Conservation (phyloP, 495 filamentous ascomycete species). For the Penicillium ucsense region DNA sequence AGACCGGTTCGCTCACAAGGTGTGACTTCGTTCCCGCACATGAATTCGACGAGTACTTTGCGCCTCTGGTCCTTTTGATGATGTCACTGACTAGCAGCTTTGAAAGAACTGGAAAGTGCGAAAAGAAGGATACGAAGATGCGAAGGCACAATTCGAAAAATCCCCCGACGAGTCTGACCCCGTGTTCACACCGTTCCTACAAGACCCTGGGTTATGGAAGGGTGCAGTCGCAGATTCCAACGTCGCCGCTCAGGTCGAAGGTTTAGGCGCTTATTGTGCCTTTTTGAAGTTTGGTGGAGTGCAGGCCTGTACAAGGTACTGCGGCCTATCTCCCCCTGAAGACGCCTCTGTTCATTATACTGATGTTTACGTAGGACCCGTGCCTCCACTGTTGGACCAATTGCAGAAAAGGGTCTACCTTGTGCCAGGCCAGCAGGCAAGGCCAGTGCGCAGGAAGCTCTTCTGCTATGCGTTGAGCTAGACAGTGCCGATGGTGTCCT, state of each 20-base stretch:
- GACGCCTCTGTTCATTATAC: not conserved
- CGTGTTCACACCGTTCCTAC: constrained; percentile 73
- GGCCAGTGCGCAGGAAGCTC: constrained; percentile 71
- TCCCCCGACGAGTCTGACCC: constrained; percentile 83
- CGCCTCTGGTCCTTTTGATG: not conserved
- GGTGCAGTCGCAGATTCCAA: constrained; percentile 90
- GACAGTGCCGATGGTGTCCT: constrained; percentile 80
- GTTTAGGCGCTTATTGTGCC: constrained; percentile 72
- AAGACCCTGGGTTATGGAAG: constrained; percentile 84
- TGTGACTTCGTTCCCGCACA: constrained; percentile 22
- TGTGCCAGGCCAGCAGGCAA: constrained; percentile 84
- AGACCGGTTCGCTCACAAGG: constrained; percentile 84
- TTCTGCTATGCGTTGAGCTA: constrained; percentile 82
- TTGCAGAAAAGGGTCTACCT: constrained; percentile 87
- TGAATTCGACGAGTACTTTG: not conserved
- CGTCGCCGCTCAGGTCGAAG: constrained; percentile 93
- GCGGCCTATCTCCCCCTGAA: too few species aligned
- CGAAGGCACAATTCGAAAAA: constrained; percentile 72
- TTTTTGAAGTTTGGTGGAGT: constrained; percentile 81
- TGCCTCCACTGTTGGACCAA: constrained; percentile 57
- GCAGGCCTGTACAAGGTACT: constrained; percentile 63
- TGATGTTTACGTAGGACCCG: constrained; percentile 51
- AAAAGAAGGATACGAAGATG: constrained; percentile 92
- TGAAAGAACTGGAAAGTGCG: constrained; percentile 88
- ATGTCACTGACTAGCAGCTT: constrained; percentile 11